Evolutionary conservation across 2,329 filamentous ascomycete genomes (phyloP).

Genomic region (Calonectria ilicicola): DNA sequence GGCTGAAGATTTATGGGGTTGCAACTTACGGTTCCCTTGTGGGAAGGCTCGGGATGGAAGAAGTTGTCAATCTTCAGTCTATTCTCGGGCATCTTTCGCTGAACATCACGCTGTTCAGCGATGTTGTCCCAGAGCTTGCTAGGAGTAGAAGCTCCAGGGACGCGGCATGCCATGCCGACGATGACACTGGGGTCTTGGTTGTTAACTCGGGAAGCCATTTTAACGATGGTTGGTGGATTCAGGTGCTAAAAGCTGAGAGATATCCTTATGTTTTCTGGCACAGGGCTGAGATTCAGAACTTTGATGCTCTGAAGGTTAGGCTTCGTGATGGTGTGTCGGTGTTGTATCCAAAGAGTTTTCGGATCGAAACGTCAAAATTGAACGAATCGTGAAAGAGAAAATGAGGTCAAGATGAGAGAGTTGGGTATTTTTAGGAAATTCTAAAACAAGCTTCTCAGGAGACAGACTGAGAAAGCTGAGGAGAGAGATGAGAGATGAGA

Average conservation of each 20-base stretch:
- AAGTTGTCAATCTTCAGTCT: conserved; percentile 58
- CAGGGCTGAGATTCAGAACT: conserved; percentile 2
- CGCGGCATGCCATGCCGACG: conserved; percentile 46
- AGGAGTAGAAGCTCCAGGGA: conserved; percentile 32
- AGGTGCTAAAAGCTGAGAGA: not conserved
- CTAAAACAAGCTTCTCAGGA: not conserved
- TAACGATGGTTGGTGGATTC: conserved; percentile 6
- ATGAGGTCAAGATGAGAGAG: not conserved
- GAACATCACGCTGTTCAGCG: conserved; percentile 49
- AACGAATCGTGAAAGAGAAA: not conserved
- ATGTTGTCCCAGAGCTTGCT: conserved; percentile 46
- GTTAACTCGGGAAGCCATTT: conserved; percentile 27
- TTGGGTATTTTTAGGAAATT: not conserved
- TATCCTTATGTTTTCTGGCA: not conserved
- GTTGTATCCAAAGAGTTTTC: not conserved
- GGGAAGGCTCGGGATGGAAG: conserved; percentile 48
- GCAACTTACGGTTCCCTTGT: conserved; percentile 32
- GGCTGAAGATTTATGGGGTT: not conserved
- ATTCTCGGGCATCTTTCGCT: conserved; percentile 52
- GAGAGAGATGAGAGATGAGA: conserved; percentile 9
- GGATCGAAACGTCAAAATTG: not conserved
- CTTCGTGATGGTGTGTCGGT: not conserved
- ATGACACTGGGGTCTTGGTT: conserved; percentile 47
- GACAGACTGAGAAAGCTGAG: conserved; percentile 14
- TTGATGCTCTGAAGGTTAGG: not conserved